These are phyloP conservation scores for Arthrobotrys sphaeroides DNA, from an alignment of 2,329 filamentous ascomycete species.

Conservation along the genomic window DNA sequence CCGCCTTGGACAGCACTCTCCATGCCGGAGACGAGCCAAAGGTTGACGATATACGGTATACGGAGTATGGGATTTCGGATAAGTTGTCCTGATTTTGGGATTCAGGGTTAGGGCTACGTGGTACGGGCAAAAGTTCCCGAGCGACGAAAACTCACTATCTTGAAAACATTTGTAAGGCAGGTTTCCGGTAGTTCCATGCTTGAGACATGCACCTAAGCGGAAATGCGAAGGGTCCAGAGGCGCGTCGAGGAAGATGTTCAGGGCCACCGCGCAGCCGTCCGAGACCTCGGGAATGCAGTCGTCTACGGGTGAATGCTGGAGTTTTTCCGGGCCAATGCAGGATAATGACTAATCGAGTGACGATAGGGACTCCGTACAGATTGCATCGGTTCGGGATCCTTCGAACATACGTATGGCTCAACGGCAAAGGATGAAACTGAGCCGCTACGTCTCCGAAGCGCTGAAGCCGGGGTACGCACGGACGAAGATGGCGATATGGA, in stretches of 20 bases:
- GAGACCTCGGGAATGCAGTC: conserved; percentile 48
- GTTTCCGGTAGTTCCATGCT: conserved; percentile 54
- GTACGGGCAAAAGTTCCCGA: background rate
- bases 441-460: conserved; percentile 9
- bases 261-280: conserved; percentile 50
- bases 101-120: conserved; percentile 26
- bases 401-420: conserved; percentile 34
- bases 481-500: conserved; percentile 21
- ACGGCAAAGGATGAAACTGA: conserved; percentile 1
- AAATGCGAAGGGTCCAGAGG: conserved; percentile 26
- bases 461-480: conserved; percentile 12
- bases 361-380: conserved; percentile 50
- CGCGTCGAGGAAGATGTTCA: conserved; percentile 40
- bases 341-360: conserved; percentile 50
- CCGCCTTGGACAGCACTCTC: conserved; percentile 44
- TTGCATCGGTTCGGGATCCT: conserved; percentile 53
- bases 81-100: conserved; percentile 44
- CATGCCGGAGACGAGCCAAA: conserved; percentile 48
- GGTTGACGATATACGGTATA: conserved; percentile 47
- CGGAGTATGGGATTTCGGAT: conserved; percentile 47
- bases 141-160: conserved; percentile 46
- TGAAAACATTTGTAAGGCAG: conserved; percentile 54
- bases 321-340: conserved; percentile 35
- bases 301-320: conserved; percentile 48
- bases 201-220: conserved; percentile 51